phyloP scores from a whole-genome alignment of 2,329 filamentous ascomycete genomes.

The Colletotrichum melonis region DNA sequence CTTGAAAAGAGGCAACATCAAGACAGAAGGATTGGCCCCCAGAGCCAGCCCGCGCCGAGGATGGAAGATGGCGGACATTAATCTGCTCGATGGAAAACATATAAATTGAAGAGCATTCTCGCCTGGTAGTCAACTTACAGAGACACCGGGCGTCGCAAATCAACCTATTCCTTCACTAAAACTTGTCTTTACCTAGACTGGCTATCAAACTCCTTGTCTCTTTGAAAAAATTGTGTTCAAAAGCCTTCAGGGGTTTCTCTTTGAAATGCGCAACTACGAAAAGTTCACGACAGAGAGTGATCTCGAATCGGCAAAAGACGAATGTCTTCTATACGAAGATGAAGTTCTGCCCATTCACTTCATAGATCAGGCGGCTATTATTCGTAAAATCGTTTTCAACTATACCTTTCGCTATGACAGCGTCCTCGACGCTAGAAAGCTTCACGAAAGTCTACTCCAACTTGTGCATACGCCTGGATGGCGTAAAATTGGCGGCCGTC shows the following conservation, averaged over 20 bases:
- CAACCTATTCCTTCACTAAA: background rate
- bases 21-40: background rate
- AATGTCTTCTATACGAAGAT: background rate
- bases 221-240: background rate
- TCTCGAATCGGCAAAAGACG: background rate
- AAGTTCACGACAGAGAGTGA: background rate
- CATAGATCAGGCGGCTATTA: background rate
- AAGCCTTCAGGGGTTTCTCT: no score
- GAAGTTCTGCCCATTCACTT: background rate
- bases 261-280: background rate
- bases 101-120: background rate
- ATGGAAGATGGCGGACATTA: background rate
- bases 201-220: background rate
- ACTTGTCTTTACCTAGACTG: background rate
- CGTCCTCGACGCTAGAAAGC: constrained; percentile 53
- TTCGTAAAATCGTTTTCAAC: background rate
- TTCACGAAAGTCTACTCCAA: constrained; percentile 47
- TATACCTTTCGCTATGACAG: constrained; percentile 55
- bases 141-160: background rate
- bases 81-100: background rate
- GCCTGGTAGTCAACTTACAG: background rate
- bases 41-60: background rate
- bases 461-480: constrained; percentile 56
- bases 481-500: constrained; percentile 56
- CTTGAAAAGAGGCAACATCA: background rate